phyloP scores from a whole-genome alignment of 768 basidiomycete genomes.

The Boletus rubroflammeus region DNA sequence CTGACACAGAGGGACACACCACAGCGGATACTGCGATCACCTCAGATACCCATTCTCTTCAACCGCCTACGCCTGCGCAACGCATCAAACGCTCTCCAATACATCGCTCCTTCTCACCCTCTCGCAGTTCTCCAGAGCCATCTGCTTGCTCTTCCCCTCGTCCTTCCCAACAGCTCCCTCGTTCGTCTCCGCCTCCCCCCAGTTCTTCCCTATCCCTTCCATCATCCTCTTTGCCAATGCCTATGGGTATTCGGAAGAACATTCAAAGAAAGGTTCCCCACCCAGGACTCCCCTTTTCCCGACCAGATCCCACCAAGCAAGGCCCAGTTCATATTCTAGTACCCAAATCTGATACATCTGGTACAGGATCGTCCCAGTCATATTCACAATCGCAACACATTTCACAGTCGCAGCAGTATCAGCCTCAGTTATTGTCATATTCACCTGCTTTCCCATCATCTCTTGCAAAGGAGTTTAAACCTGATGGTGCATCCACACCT shows the following conservation, averaged over 20 bases:
- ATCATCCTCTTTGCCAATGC: constrained; percentile 3
- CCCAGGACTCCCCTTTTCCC: constrained; percentile 35
- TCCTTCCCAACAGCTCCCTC: constrained; percentile 2
- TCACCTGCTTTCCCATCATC: constrained; percentile 13
- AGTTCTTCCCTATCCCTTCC: constrained; percentile 12
- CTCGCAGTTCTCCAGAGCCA: constrained; percentile 8
- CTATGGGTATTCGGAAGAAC: constrained; percentile 18
- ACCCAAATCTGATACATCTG: constrained; percentile 55
- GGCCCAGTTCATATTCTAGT: constrained; percentile 46
- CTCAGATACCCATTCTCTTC: constrained; percentile 15
- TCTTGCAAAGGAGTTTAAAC: constrained; percentile 22
- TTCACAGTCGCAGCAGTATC: constrained; percentile 32
- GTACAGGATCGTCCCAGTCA: constrained; percentile 32
- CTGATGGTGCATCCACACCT: constrained; percentile 21
- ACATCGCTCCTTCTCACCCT: constrained; percentile 3
- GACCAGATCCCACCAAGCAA: constrained; percentile 26
- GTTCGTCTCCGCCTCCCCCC: constrained; percentile 12
- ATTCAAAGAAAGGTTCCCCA: constrained; percentile 47
- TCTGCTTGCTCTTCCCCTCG: background rate
- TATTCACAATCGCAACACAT: constrained; percentile 27
- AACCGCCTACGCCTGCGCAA: constrained; percentile 31
- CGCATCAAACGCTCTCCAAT: constrained; percentile 8
- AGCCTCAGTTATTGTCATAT: constrained; percentile 9
- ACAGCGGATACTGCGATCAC: background rate
- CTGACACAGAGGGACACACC: constrained; percentile 15